Conservation (phyloP, 441 rosid genomes). For the Syzygium syzygioides region DNA sequence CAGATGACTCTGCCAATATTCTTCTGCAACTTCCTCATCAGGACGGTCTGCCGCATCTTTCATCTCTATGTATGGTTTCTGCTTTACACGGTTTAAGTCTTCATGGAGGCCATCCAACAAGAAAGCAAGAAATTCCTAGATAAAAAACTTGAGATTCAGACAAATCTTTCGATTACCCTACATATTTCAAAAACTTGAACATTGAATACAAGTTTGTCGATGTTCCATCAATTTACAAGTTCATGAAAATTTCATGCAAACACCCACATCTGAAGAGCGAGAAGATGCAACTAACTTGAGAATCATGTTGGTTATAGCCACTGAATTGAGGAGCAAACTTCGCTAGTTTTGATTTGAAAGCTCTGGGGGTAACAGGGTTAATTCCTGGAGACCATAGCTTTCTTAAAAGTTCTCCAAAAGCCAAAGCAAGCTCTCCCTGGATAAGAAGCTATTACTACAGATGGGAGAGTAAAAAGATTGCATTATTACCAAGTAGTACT, state of each 20-base stretch:
- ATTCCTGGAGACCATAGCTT: constrained; percentile 78
- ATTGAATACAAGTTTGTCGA: not conserved
- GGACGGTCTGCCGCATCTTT: constrained; percentile 61
- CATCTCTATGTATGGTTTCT: constrained; percentile 66
- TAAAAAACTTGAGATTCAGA: not conserved
- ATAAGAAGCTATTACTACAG: not conserved
- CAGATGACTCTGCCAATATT: constrained; percentile 62
- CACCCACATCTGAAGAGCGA: not conserved
- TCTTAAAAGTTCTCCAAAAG: constrained; percentile 71
- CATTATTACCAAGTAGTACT: not conserved
- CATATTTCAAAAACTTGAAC: not conserved
- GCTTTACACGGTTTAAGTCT: constrained; percentile 68
- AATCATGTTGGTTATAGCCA: constrained; percentile 83
- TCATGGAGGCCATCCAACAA: constrained; percentile 82
- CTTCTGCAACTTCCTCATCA: constrained; percentile 72
- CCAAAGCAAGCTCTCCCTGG: constrained; percentile 75
- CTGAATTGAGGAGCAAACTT: constrained; percentile 72
- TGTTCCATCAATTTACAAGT: not conserved
- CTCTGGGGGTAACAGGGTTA: constrained; percentile 52
- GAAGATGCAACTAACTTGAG: constrained; percentile 53
- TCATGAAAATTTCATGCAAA: not conserved
- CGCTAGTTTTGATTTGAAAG: constrained; percentile 65
- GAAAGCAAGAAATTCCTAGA: constrained; percentile 67
- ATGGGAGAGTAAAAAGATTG: not conserved
- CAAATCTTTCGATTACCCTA: not conserved